Conservation (phyloP, 495 filamentous ascomycete species). For the Astrocystis sublimbata region DNA sequence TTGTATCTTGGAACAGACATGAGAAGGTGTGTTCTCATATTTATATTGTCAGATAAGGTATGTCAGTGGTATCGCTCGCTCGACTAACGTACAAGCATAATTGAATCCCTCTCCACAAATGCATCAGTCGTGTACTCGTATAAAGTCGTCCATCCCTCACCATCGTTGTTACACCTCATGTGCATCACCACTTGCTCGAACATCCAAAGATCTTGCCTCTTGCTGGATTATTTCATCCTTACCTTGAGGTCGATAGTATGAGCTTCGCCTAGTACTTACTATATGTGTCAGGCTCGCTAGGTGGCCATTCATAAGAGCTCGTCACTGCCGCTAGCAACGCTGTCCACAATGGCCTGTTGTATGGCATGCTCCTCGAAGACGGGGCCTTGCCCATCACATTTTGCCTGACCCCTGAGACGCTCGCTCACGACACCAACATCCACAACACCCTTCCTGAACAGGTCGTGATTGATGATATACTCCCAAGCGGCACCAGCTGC, state of each 20-base stretch:
- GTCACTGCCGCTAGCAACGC: slow-evolving; percentile 70
- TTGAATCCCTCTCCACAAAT: not conserved
- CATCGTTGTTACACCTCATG: not conserved
- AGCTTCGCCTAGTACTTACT: no score
- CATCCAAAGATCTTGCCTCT: no score
- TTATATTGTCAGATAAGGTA: no score
- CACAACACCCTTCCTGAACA: slow-evolving; percentile 78
- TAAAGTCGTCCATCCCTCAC: not conserved
- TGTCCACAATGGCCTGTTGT: slow-evolving; percentile 72
- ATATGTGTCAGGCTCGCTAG: not conserved
- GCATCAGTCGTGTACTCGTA: slow-evolving; percentile 1
- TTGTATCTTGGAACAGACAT: no score
- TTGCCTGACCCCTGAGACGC: slow-evolving; percentile 69
- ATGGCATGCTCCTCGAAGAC: slow-evolving; percentile 82
- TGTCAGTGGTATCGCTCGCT: not conserved
- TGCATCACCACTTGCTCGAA: not conserved
- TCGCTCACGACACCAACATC: slow-evolving; percentile 80
- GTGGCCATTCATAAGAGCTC: slow-evolving; percentile 61
- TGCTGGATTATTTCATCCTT: not conserved
- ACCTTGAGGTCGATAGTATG: no score
- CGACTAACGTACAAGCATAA: slow-evolving; percentile 7
- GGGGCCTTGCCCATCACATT: slow-evolving; percentile 88
- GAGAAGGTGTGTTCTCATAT: no score
- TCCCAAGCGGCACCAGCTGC: slow-evolving; percentile 88
- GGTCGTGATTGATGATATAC: slow-evolving; percentile 77